Evolutionary conservation across 306 rosid genomes (phyloP).

Genomic region (Vachellia collinsii): DNA sequence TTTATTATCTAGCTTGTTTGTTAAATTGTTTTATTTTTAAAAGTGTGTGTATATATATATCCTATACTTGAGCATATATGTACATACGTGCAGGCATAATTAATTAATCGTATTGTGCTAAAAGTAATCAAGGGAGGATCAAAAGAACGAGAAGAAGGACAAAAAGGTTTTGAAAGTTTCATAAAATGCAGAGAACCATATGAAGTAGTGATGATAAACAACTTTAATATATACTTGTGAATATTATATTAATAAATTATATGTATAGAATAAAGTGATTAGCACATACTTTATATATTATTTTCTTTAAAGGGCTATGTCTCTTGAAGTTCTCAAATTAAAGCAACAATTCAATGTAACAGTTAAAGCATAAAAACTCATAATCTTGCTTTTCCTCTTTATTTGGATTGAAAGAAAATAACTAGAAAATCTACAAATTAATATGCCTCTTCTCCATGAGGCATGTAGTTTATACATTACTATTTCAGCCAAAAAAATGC

Average conservation of each 20-base stretch:
- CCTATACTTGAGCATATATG: too few relatives aligned
- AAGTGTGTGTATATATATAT: too few relatives aligned
- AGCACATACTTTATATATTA: slow-evolving; percentile 23
- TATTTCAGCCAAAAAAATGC: background rate
- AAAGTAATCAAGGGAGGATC: slow-evolving; percentile 38
- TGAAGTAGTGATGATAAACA: slow-evolving; percentile 23
- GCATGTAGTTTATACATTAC: background rate
- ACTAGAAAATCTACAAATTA: slow-evolving; percentile 2
- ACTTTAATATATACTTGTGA: slow-evolving; percentile 12
- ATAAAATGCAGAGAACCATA: slow-evolving; percentile 6
- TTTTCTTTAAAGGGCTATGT: slow-evolving; percentile 1
- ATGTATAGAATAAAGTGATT: slow-evolving; percentile 44
- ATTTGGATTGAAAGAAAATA: background rate
- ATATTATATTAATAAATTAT: background rate
- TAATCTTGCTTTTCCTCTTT: slow-evolving; percentile 9
- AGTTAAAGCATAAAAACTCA: slow-evolving; percentile 36
- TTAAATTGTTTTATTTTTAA: too few relatives aligned
- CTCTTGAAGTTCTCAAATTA: background rate
- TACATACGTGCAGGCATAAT: slow-evolving; percentile 10
- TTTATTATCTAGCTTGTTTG: too few relatives aligned
- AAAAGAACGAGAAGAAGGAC: slow-evolving; percentile 35
- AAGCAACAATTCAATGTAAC: slow-evolving; percentile 48
- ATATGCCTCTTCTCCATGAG: background rate
- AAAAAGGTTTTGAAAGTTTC: slow-evolving; percentile 37
- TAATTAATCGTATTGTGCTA: background rate